Evolutionary conservation across 2,329 filamentous ascomycete genomes (phyloP).

Genomic region (Claviceps sp.): DNA sequence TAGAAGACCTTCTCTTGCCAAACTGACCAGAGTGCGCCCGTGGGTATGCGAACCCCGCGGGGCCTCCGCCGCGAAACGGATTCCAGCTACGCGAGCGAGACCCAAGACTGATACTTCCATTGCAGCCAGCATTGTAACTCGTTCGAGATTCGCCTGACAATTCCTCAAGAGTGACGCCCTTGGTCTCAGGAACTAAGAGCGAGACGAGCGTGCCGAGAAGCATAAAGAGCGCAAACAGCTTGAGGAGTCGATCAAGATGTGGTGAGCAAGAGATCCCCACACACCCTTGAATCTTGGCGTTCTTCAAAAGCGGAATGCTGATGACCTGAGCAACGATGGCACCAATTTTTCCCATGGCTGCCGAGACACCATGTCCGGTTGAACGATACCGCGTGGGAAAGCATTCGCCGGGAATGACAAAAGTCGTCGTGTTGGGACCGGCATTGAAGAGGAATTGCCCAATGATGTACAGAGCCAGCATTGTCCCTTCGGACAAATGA

Average conservation of each 20-base stretch:
- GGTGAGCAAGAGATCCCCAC: slow-evolving; percentile 34
- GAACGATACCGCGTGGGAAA: slow-evolving; percentile 51
- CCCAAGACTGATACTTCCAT: slow-evolving; percentile 31
- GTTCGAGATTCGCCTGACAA: slow-evolving; percentile 53
- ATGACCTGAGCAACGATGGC: slow-evolving; percentile 55
- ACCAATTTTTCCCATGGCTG: slow-evolving; percentile 53
- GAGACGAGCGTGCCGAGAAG: slow-evolving; percentile 54
- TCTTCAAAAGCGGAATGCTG: slow-evolving; percentile 47
- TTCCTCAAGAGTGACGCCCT: slow-evolving; percentile 58
- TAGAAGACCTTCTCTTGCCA: slow-evolving; percentile 15
- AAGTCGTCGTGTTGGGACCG: slow-evolving; percentile 53
- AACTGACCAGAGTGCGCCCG: slow-evolving; percentile 17
- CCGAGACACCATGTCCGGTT: slow-evolving; percentile 50
- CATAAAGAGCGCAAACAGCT: slow-evolving; percentile 74
- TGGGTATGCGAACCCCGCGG: slow-evolving; percentile 37
- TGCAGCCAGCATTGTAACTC: slow-evolving; percentile 38
- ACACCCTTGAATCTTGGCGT: slow-evolving; percentile 37
- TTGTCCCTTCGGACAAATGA: slow-evolving; percentile 29
- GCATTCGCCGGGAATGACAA: slow-evolving; percentile 50
- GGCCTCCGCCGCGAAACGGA: slow-evolving; percentile 34
- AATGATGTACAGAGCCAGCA: slow-evolving; percentile 49
- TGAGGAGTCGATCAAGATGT: slow-evolving; percentile 60
- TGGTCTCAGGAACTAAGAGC: slow-evolving; percentile 66
- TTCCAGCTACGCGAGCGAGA: slow-evolving; percentile 26
- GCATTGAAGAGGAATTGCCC: slow-evolving; percentile 56